Evolutionary conservation across 2,329 filamentous ascomycete species (phyloP).

Genomic region (Pyrenochaeta sp.): DNA sequence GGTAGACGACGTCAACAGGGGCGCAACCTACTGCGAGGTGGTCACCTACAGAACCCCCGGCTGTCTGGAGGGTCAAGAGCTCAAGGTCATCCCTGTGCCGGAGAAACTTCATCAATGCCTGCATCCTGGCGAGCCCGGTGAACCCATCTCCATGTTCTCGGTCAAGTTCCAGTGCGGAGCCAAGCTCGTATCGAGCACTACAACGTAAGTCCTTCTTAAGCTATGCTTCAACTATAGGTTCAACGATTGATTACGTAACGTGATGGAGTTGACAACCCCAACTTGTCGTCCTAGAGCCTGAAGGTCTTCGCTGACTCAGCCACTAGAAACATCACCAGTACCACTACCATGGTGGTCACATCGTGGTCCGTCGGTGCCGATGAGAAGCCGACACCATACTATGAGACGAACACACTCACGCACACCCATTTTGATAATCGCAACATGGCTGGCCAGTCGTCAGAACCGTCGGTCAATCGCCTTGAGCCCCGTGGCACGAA

Average conservation of each 20-base stretch:
- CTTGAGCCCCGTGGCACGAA: conserved; percentile 14
- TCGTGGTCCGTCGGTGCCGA: conserved; percentile 24
- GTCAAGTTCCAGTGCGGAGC: conserved; percentile 24
- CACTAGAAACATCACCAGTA: conserved; percentile 1
- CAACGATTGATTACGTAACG: neutral
- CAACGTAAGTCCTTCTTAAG: neutral
- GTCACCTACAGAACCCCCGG: conserved; percentile 16
- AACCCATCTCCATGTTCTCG: conserved; percentile 12
- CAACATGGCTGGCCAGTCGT: neutral
- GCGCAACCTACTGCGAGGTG: conserved; percentile 17
- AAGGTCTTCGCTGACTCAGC: neutral
- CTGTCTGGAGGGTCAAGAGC: conserved; percentile 10
- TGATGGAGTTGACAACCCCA: neutral
- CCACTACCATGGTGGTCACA: conserved; percentile 8
- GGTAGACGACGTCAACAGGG: conserved; percentile 24
- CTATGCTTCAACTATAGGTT: too few relatives aligned
- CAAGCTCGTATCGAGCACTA: neutral
- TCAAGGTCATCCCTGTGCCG: conserved; percentile 11
- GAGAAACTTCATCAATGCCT: conserved; percentile 9
- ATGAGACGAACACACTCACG: neutral
- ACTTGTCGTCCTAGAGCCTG: neutral
- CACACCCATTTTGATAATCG: neutral
- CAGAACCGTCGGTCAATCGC: neutral
- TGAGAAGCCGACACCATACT: conserved; percentile 7
- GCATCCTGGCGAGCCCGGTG: conserved; percentile 2